Percentiles rank a stretch among this genome's conserved stretches.
Conservation (phyloP, 23 red algal genomes). For the Agarophyton chilense region DNA sequence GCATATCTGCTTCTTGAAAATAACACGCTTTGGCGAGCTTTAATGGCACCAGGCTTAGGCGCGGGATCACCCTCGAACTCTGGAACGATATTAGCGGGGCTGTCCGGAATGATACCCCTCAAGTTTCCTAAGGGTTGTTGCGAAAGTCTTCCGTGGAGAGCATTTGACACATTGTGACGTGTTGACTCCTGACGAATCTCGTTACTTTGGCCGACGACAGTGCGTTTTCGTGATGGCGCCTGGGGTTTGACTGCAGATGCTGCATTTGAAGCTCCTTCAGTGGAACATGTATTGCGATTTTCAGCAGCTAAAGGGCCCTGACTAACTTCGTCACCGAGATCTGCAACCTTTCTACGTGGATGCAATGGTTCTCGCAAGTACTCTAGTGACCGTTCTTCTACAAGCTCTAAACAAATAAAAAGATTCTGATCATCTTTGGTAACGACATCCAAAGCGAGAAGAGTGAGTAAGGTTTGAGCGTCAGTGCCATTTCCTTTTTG, state of each 20-base stretch:
- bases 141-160: background rate
- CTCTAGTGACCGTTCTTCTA: slow-evolving; percentile 64
- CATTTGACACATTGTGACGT: background rate
- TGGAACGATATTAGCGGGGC: background rate
- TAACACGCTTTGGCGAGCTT: slow-evolving; percentile 54
- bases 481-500: slow-evolving; percentile 39
- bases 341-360: slow-evolving; percentile 45
- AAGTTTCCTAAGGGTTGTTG: background rate
- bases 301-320: background rate
- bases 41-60: slow-evolving; percentile 9
- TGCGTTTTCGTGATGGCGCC: background rate
- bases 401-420: slow-evolving; percentile 66
- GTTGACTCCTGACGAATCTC: background rate
- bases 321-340: slow-evolving; percentile 16
- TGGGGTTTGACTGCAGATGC: background rate
- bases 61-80: slow-evolving; percentile 30
- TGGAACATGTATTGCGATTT: background rate
- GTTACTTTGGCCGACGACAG: background rate
- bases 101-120: background rate
- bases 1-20: slow-evolving; percentile 79
- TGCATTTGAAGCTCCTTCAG: background rate
- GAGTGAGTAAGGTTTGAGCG: slow-evolving; percentile 59
- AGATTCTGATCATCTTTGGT: slow-evolving; percentile 54
- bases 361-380: slow-evolving; percentile 67
- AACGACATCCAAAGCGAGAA: slow-evolving; percentile 59